These are phyloP conservation scores for Pisolithus sp. DNA, from an alignment of 768 basidiomycete species.

Conservation along the genomic window DNA sequence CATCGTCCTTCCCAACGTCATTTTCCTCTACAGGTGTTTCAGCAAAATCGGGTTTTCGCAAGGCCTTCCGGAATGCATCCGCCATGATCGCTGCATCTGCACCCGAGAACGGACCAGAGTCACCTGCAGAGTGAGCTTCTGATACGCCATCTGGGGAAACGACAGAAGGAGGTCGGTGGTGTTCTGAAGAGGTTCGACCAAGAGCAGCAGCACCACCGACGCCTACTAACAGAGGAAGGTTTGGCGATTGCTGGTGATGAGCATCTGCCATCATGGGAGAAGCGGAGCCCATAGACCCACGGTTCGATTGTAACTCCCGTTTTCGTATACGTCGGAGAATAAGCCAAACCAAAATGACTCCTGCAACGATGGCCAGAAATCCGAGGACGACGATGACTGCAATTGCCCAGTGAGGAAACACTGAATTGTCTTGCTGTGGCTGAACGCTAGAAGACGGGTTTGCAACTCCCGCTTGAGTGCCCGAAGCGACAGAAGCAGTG, in stretches of 20 bases:
- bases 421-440: constrained; percentile 23
- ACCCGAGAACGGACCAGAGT: constrained; percentile 67
- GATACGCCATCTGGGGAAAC: constrained; percentile 71
- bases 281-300: constrained; percentile 71
- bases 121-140: constrained; percentile 52
- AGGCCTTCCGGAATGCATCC: constrained; percentile 81
- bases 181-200: constrained; percentile 27
- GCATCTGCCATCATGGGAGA: constrained; percentile 79
- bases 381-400: constrained; percentile 85
- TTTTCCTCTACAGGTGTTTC: constrained; percentile 57
- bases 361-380: constrained; percentile 71
- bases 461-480: constrained; percentile 13
- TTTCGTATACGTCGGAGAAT: constrained; percentile 63
- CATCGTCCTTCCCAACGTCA: constrained; percentile 37
- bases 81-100: constrained; percentile 92
- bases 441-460: constrained; percentile 40
- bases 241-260: constrained; percentile 35
- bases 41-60: constrained; percentile 88
- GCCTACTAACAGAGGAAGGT: constrained; percentile 42
- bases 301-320: constrained; percentile 44
- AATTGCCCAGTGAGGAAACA: constrained; percentile 87
- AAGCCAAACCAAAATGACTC: constrained; percentile 64
- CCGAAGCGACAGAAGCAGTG: constrained; percentile 29
- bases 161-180: constrained; percentile 31
- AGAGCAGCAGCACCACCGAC: constrained; percentile 27